Evolutionary conservation across 805 yeast genomes (phyloP), one percentile per base, ranked within the genome.

Genomic region (Cyberlindnera lachancei): DNA sequence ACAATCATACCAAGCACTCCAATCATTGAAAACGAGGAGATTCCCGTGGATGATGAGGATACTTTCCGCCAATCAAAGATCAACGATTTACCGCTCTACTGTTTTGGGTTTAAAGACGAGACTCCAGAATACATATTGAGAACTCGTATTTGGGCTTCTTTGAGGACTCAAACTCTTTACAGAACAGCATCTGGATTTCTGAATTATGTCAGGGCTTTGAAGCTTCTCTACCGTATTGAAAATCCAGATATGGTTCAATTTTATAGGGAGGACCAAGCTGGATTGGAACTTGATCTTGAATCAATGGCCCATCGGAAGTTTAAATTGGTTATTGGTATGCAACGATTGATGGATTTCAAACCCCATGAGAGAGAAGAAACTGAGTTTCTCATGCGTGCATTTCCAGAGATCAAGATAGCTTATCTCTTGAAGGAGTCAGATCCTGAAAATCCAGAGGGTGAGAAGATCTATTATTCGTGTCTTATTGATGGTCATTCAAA

Each of bases 61-160:
- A 50, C 41, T 45, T 45, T 57, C 25, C 58, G 56, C 40, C 63
- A 56, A 29, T 61, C 55, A 18, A 64, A 64, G 45, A 63, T 73
- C 23, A 68, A 70, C 39, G 87, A 83, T 38, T 51, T 83, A 20
- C 90, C 94, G 2, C 75, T 67, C 37, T 73, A 79, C 39, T 75
- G 78, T 43, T 61, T 82, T 42, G 94, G 94, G 0, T 84, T 79
- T 56, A 79, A 75, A 41, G 63, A 73, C 16, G 69, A 86, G 2
- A 66, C 73, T 3, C 77, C 82, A 0, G 77, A 75, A 34, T 73
- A 69, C 43, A 68, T 74, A 3, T 51, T 80, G 40, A 61, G 94
- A 52, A 85, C 95, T 0, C 65, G 95, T 48, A 68, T 85, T 3
- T 86, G 96, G 96, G 83, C 94, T 0, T 83, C 95, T 0, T 58